Conservation (phyloP, 495 filamentous ascomycete species). For the Penicillium argentinense region DNA sequence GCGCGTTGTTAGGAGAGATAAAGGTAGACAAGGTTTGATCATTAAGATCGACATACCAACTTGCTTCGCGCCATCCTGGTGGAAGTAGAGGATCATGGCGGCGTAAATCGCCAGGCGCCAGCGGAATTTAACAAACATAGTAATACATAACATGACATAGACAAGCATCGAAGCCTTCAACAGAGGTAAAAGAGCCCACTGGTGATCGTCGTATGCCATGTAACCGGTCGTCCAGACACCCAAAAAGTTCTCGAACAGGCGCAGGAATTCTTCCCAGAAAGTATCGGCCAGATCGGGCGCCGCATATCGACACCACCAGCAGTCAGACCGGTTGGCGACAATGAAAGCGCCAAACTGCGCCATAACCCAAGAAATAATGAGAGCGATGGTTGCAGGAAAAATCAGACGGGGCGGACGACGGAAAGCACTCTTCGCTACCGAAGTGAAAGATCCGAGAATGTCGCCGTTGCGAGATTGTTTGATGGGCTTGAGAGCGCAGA, state of each 20-base stretch:
- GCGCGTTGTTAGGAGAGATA: constrained; percentile 4
- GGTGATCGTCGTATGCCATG: constrained; percentile 63
- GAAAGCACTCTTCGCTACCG: constrained; percentile 62
- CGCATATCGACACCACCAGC: constrained; percentile 60
- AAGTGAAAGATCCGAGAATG: constrained; percentile 49
- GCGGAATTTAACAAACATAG: constrained; percentile 54
- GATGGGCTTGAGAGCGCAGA: constrained; percentile 65
- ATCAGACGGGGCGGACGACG: constrained; percentile 63
- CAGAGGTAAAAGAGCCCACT: constrained; percentile 66
- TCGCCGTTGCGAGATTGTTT: constrained; percentile 58
- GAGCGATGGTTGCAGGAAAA: constrained; percentile 58
- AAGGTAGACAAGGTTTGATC: too few species aligned
- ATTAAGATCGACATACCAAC: constrained; percentile 24
- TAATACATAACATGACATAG: constrained; percentile 56
- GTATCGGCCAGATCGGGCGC: constrained; percentile 43
- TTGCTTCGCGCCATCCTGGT: constrained; percentile 37
- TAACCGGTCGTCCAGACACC: constrained; percentile 58
- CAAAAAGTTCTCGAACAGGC: constrained; percentile 52
- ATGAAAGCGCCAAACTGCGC: constrained; percentile 60
- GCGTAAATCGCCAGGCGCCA: constrained; percentile 56
- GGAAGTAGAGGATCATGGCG: constrained; percentile 53
- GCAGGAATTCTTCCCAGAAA: constrained; percentile 34
- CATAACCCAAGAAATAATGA: constrained; percentile 56
- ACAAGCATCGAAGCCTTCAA: constrained; percentile 62
- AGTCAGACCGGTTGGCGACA: constrained; percentile 54